phyloP scores from a whole-genome alignment of 352 stramenopile genomes.

The Globisporangium nagaii region DNA sequence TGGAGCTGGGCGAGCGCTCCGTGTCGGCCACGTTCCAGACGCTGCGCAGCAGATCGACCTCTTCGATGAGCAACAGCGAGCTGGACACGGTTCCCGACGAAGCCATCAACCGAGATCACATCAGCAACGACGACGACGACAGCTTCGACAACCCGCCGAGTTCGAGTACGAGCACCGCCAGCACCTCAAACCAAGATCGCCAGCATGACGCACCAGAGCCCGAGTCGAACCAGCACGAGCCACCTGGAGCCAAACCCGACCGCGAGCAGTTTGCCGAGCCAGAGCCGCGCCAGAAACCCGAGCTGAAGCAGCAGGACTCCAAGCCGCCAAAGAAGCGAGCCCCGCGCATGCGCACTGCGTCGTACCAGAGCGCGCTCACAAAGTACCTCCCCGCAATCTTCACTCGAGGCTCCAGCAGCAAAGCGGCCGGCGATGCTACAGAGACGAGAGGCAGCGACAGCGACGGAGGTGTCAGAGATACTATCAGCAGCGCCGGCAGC shows the following conservation, averaged over 20 bases:
- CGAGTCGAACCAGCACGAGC: background rate
- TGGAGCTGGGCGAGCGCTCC: background rate
- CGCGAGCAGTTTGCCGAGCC: too few species aligned
- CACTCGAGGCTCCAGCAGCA: background rate
- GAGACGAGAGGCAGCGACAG: background rate
- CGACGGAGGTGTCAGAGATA: too few species aligned
- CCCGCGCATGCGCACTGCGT: background rate
- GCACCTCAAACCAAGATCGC: background rate
- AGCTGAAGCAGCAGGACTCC: background rate
- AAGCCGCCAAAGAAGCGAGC: background rate
- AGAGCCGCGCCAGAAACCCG: background rate
- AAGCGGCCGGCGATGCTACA: background rate
- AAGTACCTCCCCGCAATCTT: background rate
- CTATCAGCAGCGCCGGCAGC: background rate
- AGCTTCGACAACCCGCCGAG: background rate
- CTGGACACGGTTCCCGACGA: too few species aligned
- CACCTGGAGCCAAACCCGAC: too few species aligned
- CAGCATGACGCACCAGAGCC: background rate
- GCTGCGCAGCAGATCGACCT: background rate
- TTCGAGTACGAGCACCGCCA: background rate
- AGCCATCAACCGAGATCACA: background rate
- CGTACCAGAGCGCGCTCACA: background rate
- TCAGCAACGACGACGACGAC: background rate
- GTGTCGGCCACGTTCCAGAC: background rate
- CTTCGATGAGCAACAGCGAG: background rate